phyloP scores from a whole-genome alignment of 805 yeast genomes.

The Priceomyces haplophilus region DNA sequence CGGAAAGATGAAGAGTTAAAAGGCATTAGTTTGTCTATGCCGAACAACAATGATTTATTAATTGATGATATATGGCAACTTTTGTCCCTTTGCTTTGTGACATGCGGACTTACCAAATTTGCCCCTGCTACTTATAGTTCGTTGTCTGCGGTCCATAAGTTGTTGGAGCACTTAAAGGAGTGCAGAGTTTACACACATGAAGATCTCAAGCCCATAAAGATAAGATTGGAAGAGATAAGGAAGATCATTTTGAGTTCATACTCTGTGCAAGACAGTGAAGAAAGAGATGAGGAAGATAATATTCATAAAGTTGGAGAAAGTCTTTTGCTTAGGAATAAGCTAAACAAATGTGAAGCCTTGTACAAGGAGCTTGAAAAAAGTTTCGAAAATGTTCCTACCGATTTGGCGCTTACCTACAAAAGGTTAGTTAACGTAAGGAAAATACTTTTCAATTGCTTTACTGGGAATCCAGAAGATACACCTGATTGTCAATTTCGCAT shows the following conservation, averaged over 20 bases:
- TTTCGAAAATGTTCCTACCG: conserved; percentile 42
- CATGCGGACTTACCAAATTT: conserved; percentile 85
- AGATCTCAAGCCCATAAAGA: conserved; percentile 75
- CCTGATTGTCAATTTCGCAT: conserved; percentile 8
- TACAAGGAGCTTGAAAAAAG: conserved; percentile 53
- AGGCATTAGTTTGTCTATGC: conserved; percentile 34
- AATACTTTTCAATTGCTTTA: conserved; percentile 44
- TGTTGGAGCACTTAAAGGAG: conserved; percentile 79
- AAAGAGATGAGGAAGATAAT: conserved; percentile 9
- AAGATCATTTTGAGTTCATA: conserved; percentile 51
- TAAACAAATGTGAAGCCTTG: conserved; percentile 58
- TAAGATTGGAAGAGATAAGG: conserved; percentile 67
- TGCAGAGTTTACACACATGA: conserved; percentile 78
- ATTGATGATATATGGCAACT: conserved; percentile 90
- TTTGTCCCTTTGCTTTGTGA: conserved; percentile 78
- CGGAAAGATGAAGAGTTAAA: conserved; percentile 47
- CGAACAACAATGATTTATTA: conserved; percentile 63
- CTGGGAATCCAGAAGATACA: conserved; percentile 11
- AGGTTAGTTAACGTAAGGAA: conserved; percentile 63
- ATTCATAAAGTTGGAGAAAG: conserved; percentile 54
- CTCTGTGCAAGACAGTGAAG: conserved; percentile 13
- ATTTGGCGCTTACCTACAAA: conserved; percentile 47
- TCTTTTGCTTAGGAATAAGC: conserved; percentile 60
- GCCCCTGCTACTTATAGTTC: conserved; percentile 96
- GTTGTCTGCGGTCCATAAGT: conserved; percentile 76